Conservation (phyloP, 805 yeast genomes). For the Saccharomycopsis sp. region DNA sequence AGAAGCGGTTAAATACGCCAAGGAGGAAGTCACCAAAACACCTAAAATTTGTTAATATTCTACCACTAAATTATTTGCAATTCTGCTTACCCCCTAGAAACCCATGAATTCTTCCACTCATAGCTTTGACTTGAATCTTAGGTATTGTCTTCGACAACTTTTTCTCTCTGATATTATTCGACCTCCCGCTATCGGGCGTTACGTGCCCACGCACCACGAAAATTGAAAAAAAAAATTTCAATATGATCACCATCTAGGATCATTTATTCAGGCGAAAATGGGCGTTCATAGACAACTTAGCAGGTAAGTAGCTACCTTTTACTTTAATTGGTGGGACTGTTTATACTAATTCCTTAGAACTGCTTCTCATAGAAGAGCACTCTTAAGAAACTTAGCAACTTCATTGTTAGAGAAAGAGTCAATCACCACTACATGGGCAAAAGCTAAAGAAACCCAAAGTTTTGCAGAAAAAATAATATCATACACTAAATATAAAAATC, state of each 20-base stretch:
- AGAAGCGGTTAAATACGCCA: conserved; percentile 18
- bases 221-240: no score
- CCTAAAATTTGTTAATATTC: conserved; percentile 5
- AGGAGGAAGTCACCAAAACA: conserved; percentile 17
- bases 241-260: neutral
- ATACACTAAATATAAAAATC: conserved; percentile 26
- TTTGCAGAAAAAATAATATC: conserved; percentile 58
- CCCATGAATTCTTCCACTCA: conserved; percentile 22
- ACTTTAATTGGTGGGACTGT: conserved; percentile 17
- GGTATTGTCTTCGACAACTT: no score
- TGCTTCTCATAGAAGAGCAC: conserved; percentile 45
- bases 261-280: neutral
- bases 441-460: conserved; percentile 63
- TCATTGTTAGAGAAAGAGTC: conserved; percentile 65
- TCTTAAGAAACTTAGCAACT: conserved; percentile 58
- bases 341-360: conserved; percentile 30
- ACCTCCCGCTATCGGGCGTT: no score
- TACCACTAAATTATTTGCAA: no score
- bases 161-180: no score
- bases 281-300: conserved; percentile 18
- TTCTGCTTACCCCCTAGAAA: conserved; percentile 18
- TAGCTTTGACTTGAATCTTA: no score
- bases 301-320: conserved; percentile 6
- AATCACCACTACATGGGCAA: conserved; percentile 65
- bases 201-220: no score